Percentiles rank a stretch among this genome's conserved stretches.
These are phyloP conservation scores for Candida qinlingensis DNA, from an alignment of 805 yeast species.

Conservation along the genomic window DNA sequence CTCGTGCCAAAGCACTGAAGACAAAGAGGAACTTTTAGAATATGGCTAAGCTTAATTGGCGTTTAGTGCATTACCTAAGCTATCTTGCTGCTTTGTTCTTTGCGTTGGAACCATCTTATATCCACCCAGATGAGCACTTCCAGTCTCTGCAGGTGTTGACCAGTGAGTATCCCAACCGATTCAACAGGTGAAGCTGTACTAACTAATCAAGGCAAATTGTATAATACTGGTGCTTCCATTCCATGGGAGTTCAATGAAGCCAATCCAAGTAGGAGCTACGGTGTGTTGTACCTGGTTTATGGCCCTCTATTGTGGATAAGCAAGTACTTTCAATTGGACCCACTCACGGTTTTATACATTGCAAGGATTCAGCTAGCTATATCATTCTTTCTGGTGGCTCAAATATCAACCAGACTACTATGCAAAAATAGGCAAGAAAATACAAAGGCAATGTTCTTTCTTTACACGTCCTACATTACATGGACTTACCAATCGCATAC, in stretches of 20 bases:
- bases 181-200: not conserved
- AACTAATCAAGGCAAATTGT: not conserved
- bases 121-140: slow-evolving; percentile 97
- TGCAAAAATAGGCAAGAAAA: slow-evolving; percentile 46
- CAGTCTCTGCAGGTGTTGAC: slow-evolving; percentile 80
- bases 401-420: slow-evolving; percentile 39
- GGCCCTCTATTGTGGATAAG: slow-evolving; percentile 55
- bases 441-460: slow-evolving; percentile 32
- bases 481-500: slow-evolving; percentile 80
- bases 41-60: slow-evolving; percentile 11
- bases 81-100: slow-evolving; percentile 37
- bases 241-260: slow-evolving; percentile 79
- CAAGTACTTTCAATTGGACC: slow-evolving; percentile 31
- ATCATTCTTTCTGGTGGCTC: slow-evolving; percentile 30
- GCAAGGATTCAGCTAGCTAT: slow-evolving; percentile 44
- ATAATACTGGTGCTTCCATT: slow-evolving; percentile 10
- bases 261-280: slow-evolving; percentile 64
- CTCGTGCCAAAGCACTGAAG: not conserved
- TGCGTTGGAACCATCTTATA: slow-evolving; percentile 70
- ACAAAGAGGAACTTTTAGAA: too few relatives aligned
- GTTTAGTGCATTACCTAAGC: slow-evolving; percentile 19
- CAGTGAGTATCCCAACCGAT: slow-evolving; percentile 17
- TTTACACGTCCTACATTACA: slow-evolving; percentile 62
- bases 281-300: slow-evolving; percentile 61
- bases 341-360: slow-evolving; percentile 47